Base-by-base conservation (phyloP, 441 rosid species). In the Pelargonium citronellum region DNA sequence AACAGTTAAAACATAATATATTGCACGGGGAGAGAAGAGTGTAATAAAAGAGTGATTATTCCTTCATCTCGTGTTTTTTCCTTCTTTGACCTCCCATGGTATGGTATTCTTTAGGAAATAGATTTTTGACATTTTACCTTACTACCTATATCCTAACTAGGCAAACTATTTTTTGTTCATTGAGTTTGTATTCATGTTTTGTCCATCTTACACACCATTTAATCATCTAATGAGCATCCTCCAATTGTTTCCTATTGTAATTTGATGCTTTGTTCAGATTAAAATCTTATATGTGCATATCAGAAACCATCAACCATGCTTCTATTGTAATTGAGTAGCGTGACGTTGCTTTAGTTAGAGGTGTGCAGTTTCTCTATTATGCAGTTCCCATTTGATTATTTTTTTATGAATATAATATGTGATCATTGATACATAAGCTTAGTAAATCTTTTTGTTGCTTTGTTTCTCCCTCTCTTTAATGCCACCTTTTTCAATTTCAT, bases 261-360 rank as follows among this genome's bases (percentile, higher is more conserved):
- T 19, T 16, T 57, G 62, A 20, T 30, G 34, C 8, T 10, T 22
- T 60, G 20, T 60, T 60, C 11, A 60, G 22, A 20, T 60, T 46
- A 22, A 60, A 9, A 22, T 20, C n/a, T 22, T 12, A 7, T 46
- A 46, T 46, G 15, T 61, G 65, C 10, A 39, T 61, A 22, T 61
- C 39, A 11, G 39, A 11, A 61, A 61, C 39, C 27, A 61, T 27
- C 30, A 24, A 62, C 66, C 66, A 62, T 62, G 37, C 65, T 61
- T 61, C 37, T 61, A 22, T 61, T 61, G 65, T 22, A n/a, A 34
- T 61, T 22, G 30, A 53, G 37, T 22, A 11, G 65, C 0, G 15
- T 12, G 10, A 12, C 37, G 22, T 62, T 62, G 64, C 66, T 62
- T 62, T 24, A 62, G 66, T 24, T 9, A 62, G 41, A 24, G 24